Evolutionary conservation across 768 basidiomycete species (phyloP), one percentile per base, ranked within the genome.

Genomic region (Flagelloscypha sp.): DNA sequence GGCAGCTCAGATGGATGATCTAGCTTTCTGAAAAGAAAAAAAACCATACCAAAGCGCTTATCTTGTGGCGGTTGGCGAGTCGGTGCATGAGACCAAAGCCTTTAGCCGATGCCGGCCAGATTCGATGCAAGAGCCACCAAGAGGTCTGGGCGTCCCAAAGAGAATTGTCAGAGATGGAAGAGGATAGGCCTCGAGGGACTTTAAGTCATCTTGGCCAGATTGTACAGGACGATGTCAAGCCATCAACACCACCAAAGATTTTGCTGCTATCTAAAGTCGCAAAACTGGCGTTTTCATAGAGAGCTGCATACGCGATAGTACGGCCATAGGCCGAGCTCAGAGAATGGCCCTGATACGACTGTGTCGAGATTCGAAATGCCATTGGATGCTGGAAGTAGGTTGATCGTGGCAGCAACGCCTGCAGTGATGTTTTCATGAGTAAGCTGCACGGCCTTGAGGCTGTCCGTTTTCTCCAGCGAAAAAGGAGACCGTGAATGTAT

Each of bases 371-470:
- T 59, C 4, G 82, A 74, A 27, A 89, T 47, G 9, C 74, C 63
- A 47, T 76, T 75, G 16, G 83, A 72, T 7, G 76, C 62, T 2
- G 92, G 89, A 46, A 94, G 74, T 15, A 92, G 53, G 4, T 78
- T 73, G 23, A 84, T 78, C 16, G 76, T 63, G 3, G 83, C 84
- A 0, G 87, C 76, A n/a, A 92, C 81, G 22, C 87, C 92, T 3
- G 92, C 86, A 2, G 88, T 93, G 39, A 94, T 52, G 44, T 89
- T 90, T 54, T 84, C 71, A 53, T 90, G 86, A 0, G 86, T 86
- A 21, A 92, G 59, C 40, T 78, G 76, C 6, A 70, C 72, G n/a
- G 16, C 72, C 80, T 37, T 70, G 72, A 6, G 81, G 52, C 24
- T 67, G 62, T 22, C 80, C 73, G 13, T 65, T 58, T 13, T 66